Evolutionary conservation across 1,284 basidiomycete species (phyloP).

Genomic region (Malassezia equina): DNA sequence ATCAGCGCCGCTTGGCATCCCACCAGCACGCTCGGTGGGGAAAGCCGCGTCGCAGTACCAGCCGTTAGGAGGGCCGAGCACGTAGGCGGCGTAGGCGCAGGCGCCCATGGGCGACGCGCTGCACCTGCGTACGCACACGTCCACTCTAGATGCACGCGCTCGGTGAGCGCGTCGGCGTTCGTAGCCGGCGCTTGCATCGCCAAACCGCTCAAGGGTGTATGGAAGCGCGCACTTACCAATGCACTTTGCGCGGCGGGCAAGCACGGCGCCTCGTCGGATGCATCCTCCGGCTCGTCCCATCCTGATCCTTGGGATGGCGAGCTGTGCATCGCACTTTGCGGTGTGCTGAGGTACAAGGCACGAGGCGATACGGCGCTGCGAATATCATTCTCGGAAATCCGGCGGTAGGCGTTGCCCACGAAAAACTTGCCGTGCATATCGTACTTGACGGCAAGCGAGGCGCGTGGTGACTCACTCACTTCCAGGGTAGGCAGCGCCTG

Average conservation of each 20-base stretch:
- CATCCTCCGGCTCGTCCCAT: conserved; percentile 1
- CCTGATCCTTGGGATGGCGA: not conserved
- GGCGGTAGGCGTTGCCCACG: not conserved
- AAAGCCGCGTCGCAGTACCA: not conserved
- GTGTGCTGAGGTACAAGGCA: not conserved
- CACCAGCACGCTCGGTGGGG: conserved; percentile 1
- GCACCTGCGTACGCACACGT: not conserved
- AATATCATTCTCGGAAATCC: not conserved
- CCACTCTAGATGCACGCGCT: conserved; percentile 6
- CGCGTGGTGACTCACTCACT: not conserved
- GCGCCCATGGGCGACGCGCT: not conserved
- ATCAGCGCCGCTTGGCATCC: conserved; percentile 8
- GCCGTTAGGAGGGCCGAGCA: not conserved
- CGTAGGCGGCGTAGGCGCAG: not conserved
- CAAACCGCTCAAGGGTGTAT: not conserved
- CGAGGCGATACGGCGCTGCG: conserved; percentile 1
- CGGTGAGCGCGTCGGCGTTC: not conserved
- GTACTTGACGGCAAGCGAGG: conserved; percentile 9
- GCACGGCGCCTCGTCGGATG: not conserved
- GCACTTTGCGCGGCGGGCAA: not conserved
- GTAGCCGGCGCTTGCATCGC: not conserved
- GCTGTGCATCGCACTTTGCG: not conserved
- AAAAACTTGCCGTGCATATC: conserved; percentile 18
- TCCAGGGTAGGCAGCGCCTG: not conserved
- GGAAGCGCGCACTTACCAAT: not conserved